Evolutionary conservation across 331 rosid genomes (phyloP).

Genomic region (Rosa hybrid): DNA sequence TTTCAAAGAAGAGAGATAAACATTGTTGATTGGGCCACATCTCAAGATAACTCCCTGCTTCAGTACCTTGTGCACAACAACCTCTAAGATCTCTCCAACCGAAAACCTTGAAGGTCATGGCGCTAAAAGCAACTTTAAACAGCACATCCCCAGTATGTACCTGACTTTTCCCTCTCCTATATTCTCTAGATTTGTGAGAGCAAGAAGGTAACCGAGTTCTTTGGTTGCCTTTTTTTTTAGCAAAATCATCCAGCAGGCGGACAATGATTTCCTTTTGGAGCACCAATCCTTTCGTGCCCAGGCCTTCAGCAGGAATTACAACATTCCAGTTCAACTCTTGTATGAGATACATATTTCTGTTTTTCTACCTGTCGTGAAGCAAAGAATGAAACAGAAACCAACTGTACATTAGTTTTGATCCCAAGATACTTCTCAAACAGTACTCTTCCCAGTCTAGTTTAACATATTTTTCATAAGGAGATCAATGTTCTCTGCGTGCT

Average conservation of each 20-base stretch:
- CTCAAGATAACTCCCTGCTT: conserved; percentile 80
- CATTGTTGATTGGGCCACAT: conserved; percentile 72
- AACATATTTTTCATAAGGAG: no score
- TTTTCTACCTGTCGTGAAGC: conserved; percentile 25
- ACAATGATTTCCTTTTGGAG: no score
- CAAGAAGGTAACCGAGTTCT: conserved; percentile 69
- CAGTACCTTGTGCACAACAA: conserved; percentile 65
- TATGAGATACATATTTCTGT: conserved; percentile 56
- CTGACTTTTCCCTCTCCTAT: conserved; percentile 80
- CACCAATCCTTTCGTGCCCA: no score
- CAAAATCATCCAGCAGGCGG: conserved; percentile 58
- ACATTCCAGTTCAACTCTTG: conserved; percentile 74
- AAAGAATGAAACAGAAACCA: conserved; percentile 3
- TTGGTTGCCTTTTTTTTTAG: conserved; percentile 62
- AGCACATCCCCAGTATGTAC: conserved; percentile 69
- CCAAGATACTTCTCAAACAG: not conserved
- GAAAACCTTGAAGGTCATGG: conserved; percentile 69
- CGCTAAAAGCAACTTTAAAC: conserved; percentile 68
- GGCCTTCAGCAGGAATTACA: conserved; percentile 51
- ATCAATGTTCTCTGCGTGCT: no score
- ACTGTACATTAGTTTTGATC: not conserved
- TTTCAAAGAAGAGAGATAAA: conserved; percentile 11
- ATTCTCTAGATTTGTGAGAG: conserved; percentile 62
- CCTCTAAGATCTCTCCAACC: conserved; percentile 74
- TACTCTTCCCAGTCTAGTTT: not conserved